phyloP scores from a whole-genome alignment of 306 rosid species.

The Echinosophora koreensis region DNA sequence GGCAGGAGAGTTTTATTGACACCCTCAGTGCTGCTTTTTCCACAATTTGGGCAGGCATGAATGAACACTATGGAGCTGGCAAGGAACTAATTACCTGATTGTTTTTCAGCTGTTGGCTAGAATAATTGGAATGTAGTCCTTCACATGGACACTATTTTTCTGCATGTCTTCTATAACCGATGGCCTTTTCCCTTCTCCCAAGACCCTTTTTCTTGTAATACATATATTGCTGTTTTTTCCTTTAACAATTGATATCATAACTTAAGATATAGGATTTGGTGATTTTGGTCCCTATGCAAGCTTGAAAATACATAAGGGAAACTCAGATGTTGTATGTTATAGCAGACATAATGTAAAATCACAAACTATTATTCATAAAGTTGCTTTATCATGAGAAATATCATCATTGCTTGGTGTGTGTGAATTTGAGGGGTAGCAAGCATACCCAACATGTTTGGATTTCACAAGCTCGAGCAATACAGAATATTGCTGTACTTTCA shows the following conservation, averaged over 20 bases:
- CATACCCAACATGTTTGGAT: no score
- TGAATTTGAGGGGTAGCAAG: background rate
- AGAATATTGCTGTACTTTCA: background rate
- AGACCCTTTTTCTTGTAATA: slow-evolving; percentile 44
- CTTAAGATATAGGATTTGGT: slow-evolving; percentile 41
- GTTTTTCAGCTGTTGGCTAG: slow-evolving; percentile 50
- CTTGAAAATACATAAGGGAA: slow-evolving; percentile 32
- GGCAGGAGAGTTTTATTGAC: slow-evolving; percentile 54
- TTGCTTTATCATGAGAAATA: slow-evolving; percentile 11
- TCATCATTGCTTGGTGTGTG: background rate
- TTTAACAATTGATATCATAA: slow-evolving; percentile 47
- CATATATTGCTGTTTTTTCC: slow-evolving; percentile 31
- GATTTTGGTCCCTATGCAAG: slow-evolving; percentile 6
- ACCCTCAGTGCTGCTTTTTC: slow-evolving; percentile 52
- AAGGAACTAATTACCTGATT: slow-evolving; percentile 36
- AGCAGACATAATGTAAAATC: slow-evolving; percentile 24
- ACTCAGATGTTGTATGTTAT: slow-evolving; percentile 26
- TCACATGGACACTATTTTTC: slow-evolving; percentile 27
- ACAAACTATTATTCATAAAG: background rate
- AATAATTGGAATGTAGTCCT: slow-evolving; percentile 49
- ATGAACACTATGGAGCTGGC: slow-evolving; percentile 43
- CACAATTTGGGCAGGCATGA: slow-evolving; percentile 43
- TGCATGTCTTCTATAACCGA: slow-evolving; percentile 13
- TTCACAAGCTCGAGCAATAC: no score
- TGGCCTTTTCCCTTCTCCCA: slow-evolving; percentile 46